phyloP scores from a whole-genome alignment of 2,329 filamentous ascomycete species.

The Trichoderma cornu-damae region DNA sequence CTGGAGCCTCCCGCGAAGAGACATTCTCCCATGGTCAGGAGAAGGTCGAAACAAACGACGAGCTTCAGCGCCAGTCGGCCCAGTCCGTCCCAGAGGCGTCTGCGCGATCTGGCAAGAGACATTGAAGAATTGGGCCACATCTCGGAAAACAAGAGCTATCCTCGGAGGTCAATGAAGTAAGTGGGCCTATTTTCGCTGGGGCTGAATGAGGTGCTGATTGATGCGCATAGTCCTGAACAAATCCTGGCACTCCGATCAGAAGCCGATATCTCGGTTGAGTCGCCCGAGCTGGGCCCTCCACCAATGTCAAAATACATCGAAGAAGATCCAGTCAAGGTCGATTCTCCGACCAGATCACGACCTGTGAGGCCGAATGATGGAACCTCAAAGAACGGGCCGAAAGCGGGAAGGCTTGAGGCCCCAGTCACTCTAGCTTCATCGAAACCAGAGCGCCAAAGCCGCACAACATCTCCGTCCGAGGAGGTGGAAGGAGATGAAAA shows the following conservation, averaged over 20 bases:
- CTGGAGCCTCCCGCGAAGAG: slow-evolving; percentile 52
- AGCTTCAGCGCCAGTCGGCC: slow-evolving; percentile 37
- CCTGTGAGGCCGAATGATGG: slow-evolving; percentile 7
- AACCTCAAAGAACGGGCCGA: slow-evolving; percentile 23
- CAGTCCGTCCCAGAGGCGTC: slow-evolving; percentile 51
- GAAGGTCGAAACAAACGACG: slow-evolving; percentile 37
- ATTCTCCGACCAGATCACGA: slow-evolving; percentile 39
- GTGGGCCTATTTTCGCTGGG: slow-evolving; percentile 28
- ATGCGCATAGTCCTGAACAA: slow-evolving; percentile 52
- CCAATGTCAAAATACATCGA: slow-evolving; percentile 56
- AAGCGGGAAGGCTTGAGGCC: slow-evolving; percentile 27
- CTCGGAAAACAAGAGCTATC: slow-evolving; percentile 62
- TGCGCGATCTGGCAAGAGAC: slow-evolving; percentile 53
- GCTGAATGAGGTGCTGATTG: slow-evolving; percentile 28
- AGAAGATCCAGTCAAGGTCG: slow-evolving; percentile 49
- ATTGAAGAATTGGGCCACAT: slow-evolving; percentile 53
- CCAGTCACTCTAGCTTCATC: slow-evolving; percentile 30
- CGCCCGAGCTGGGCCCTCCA: slow-evolving; percentile 64
- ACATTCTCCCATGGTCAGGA: slow-evolving; percentile 39
- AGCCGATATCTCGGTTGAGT: slow-evolving; percentile 49
- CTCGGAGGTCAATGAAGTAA: slow-evolving; percentile 64
- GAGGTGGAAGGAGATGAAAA: not conserved
- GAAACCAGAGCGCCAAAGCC: slow-evolving; percentile 19
- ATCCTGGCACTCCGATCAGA: slow-evolving; percentile 55
- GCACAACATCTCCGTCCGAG: not conserved